These are phyloP conservation scores for Solidago caesia DNA, from an alignment of 129 eudicot species.

Conservation along the genomic window DNA sequence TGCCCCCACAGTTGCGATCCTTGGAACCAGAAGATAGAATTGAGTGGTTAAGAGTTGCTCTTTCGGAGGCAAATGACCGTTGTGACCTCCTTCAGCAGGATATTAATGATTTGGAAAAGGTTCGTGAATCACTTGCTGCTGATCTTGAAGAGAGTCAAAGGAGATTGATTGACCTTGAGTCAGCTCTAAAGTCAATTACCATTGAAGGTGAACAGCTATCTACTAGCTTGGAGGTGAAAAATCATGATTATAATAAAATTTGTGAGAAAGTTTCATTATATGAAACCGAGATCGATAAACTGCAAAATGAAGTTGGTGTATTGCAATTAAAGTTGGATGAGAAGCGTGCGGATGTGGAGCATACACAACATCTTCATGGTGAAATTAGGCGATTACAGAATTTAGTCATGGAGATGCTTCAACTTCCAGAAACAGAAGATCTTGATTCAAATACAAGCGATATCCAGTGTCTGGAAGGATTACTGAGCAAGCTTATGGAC, in stretches of 20 bases:
- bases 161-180: constrained; percentile 55
- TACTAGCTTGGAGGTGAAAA: constrained; percentile 49
- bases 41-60: constrained; percentile 71
- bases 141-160: constrained; percentile 59
- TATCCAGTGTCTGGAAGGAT: constrained; percentile 50
- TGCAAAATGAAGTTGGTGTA: constrained; percentile 40
- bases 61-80: constrained; percentile 64
- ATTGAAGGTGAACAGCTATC: constrained; percentile 64
- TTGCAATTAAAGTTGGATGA: constrained; percentile 49
- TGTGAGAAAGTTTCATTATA: constrained; percentile 37
- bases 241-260: constrained; percentile 44
- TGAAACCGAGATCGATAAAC: constrained; percentile 35
- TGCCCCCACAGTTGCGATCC: constrained; percentile 73
- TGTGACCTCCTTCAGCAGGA: constrained; percentile 72
- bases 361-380: constrained; percentile 43
- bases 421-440: constrained; percentile 49
- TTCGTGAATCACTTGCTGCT: constrained; percentile 48
- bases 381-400: constrained; percentile 58
- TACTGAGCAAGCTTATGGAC: constrained; percentile 52
- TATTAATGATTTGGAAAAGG: constrained; percentile 48
- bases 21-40: constrained; percentile 91
- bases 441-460: constrained; percentile 36
- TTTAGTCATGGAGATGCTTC: constrained; percentile 55
- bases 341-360: constrained; percentile 50
- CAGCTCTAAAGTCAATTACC: constrained; percentile 48